Evolutionary conservation across 768 basidiomycete genomes (phyloP).

Genomic region (Paxillus involutus): DNA sequence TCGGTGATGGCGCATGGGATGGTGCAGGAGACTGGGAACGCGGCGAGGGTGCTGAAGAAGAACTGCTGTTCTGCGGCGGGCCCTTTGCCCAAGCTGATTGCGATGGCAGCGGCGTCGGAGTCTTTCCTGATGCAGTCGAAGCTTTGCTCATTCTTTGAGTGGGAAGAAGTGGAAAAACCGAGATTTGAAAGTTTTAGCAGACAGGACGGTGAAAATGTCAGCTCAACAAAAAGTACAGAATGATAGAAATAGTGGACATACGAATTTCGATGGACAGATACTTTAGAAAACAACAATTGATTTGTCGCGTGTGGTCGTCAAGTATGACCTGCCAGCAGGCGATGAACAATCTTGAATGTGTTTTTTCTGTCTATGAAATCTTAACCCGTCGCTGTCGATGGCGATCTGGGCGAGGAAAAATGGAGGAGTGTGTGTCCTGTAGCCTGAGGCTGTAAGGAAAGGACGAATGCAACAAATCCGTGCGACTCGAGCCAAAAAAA

Average conservation of each 20-base stretch:
- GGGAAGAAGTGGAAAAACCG: conserved; percentile 4
- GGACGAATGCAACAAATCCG: conserved; percentile 34
- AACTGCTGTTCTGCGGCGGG: conserved; percentile 61
- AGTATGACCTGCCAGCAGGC: conserved; percentile 92
- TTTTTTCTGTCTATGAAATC: conserved; percentile 40
- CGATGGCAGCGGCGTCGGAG: conserved; percentile 68
- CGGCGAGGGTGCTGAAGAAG: conserved; percentile 55
- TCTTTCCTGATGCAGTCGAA: conserved; percentile 73
- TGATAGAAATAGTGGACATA: conserved; percentile 33
- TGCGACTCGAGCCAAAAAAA: conserved; percentile 34
- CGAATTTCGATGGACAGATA: conserved; percentile 44
- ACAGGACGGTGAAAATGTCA: conserved; percentile 6
- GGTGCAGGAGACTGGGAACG: conserved; percentile 81
- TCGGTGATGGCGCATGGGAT: conserved; percentile 43
- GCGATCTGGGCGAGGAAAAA: conserved; percentile 31
- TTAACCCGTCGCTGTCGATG: conserved; percentile 36
- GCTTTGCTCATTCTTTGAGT: conserved; percentile 87
- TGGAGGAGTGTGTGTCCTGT: conserved; percentile 26
- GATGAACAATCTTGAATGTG: conserved; percentile 59
- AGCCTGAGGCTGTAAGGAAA: conserved; percentile 40
- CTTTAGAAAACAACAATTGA: conserved; percentile 49
- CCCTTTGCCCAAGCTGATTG: conserved; percentile 92
- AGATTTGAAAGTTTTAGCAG: neutral
- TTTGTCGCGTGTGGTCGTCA: conserved; percentile 76
- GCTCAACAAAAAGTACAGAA: neutral